Evolutionary conservation across 1,284 basidiomycete genomes (phyloP).

Genomic region (Melampsora americana): DNA sequence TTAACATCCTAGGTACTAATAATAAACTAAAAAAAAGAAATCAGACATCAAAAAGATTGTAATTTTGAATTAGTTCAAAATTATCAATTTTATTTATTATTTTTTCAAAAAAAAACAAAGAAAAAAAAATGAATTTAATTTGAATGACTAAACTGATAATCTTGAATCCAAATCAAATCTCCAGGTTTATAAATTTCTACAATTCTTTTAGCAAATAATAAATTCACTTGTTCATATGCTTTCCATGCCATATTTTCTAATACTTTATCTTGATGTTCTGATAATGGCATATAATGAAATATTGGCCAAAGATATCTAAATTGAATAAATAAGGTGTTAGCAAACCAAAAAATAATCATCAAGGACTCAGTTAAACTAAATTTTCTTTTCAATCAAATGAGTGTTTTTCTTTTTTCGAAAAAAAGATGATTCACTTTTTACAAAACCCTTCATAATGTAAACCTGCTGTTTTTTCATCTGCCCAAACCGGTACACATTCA

Average conservation of each 20-base stretch:
- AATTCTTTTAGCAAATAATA: slow-evolving; percentile 75
- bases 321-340: too few relatives aligned
- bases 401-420: too few relatives aligned
- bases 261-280: slow-evolving; percentile 60
- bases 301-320: slow-evolving; percentile 86
- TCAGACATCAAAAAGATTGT: too few relatives aligned
- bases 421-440: slow-evolving; percentile 90
- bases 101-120: neutral
- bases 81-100: neutral
- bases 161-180: slow-evolving; percentile 65
- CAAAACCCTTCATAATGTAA: slow-evolving; percentile 91
- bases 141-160: slow-evolving; percentile 61
- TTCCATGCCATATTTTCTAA: slow-evolving; percentile 78
- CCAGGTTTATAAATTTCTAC: slow-evolving; percentile 75
- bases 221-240: slow-evolving; percentile 79
- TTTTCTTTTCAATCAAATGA: too few relatives aligned
- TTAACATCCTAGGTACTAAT: slow-evolving; percentile 79
- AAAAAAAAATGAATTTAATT: neutral
- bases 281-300: slow-evolving; percentile 82
- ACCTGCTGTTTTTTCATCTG: slow-evolving; percentile 82
- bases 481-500: slow-evolving; percentile 83
- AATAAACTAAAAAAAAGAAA: slow-evolving; percentile 60
- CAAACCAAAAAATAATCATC: too few relatives aligned
- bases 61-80: too few relatives aligned
- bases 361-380: too few relatives aligned